Evolutionary conservation across 2,329 filamentous ascomycete species (phyloP), one percentile per base, ranked within the genome.

Genomic region (Emergomyces orientalis): DNA sequence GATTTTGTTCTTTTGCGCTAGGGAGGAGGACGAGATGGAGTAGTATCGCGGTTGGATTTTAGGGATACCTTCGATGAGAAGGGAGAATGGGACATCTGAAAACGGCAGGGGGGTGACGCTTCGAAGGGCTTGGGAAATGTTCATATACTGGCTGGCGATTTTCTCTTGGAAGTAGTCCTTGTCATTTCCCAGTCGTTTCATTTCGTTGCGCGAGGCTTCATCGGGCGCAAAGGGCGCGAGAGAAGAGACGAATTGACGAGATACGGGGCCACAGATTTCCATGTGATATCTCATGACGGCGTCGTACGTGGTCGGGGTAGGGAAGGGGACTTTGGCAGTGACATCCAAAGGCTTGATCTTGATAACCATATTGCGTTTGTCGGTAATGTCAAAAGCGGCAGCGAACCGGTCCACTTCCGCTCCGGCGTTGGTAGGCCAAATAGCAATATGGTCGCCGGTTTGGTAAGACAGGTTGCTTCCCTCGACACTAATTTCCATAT

Each of bases 11-110:
- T 94, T 92, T 74, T 99, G 92, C 19, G 96, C 92, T 9, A 91
- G 76, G 7, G 94, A 97, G 0, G 94, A 97, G 0, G 95, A 99
- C 1, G 94, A 99, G 76, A 99, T 99, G 59, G 95, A 99, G 81
- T 99, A 99, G 82, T 97, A 99, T 59, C 94, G 90, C 47, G 94
- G 93, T 77, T 99, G 94, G 63, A 99, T 86, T 81, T 97, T 97
- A 78, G 87, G 90, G 65, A 99, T 78, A 67, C 91, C 89, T 81
- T 99, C 94, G 68, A 99, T 91, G 70, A 97, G 87, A 70, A 92
- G 87, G 9, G 94, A 96, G 79, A 99, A 97, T 19, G 94, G 95
- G 62, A 97, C 86, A 62, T 86, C 87, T 62, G 85, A 80, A 89
- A 94, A 99, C 64, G 86, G 86, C 76, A 89, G 80, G 58, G 88